Evolutionary conservation across 768 basidiomycete genomes (phyloP).

Genomic region (Stropharia rugosoannulata): DNA sequence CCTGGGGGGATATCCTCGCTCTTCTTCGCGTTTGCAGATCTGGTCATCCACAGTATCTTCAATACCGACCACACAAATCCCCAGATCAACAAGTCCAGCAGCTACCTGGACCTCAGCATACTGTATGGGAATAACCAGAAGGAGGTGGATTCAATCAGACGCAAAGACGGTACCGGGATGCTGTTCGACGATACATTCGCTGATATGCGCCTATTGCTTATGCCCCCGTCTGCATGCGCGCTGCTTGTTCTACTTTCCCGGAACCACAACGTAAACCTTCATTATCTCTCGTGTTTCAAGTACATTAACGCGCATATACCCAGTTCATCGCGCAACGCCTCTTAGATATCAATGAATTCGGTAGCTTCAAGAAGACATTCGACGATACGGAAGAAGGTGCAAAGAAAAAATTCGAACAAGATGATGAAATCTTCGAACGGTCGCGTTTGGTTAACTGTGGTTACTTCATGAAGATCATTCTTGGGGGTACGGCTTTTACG

Average conservation of each 20-base stretch:
- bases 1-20: slow-evolving; percentile 70
- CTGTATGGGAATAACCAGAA: slow-evolving; percentile 63
- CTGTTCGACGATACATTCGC: slow-evolving; percentile 73
- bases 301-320: not conserved
- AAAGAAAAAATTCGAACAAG: slow-evolving; percentile 41
- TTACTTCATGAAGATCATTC: slow-evolving; percentile 68
- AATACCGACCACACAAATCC: slow-evolving; percentile 48
- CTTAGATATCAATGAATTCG: slow-evolving; percentile 65
- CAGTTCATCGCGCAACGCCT: slow-evolving; percentile 73
- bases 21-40: slow-evolving; percentile 79
- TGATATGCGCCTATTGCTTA: slow-evolving; percentile 59
- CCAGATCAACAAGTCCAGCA: slow-evolving; percentile 61
- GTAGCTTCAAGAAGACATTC: slow-evolving; percentile 35
- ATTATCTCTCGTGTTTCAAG: slow-evolving; percentile 4
- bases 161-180: slow-evolving; percentile 62
- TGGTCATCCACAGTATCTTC: slow-evolving; percentile 76
- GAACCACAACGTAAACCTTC: slow-evolving; percentile 65
- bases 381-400: slow-evolving; percentile 17
- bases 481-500: slow-evolving; percentile 38
- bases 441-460: slow-evolving; percentile 73
- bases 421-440: slow-evolving; percentile 77
- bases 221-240: slow-evolving; percentile 73
- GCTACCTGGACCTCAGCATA: slow-evolving; percentile 76
- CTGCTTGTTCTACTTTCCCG: slow-evolving; percentile 67
- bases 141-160: slow-evolving; percentile 50